phyloP scores from a whole-genome alignment of 345 rosid genomes.

The Brassica cretica region DNA sequence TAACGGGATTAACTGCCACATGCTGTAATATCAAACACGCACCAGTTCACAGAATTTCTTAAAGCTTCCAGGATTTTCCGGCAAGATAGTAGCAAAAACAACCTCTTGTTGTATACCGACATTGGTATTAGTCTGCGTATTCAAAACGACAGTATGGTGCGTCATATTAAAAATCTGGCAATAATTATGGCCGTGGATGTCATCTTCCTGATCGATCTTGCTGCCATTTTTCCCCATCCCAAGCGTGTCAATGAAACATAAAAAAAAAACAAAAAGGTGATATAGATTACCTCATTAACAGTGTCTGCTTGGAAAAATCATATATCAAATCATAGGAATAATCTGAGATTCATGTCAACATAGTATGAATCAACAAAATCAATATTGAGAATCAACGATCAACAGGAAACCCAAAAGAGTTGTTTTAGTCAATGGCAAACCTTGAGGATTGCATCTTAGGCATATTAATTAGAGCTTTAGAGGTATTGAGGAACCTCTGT shows the following conservation, averaged over 20 bases:
- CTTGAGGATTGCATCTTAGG: conserved; percentile 88
- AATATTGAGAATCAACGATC: not conserved
- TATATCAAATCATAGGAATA: conserved; percentile 80
- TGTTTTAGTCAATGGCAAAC: conserved; percentile 23
- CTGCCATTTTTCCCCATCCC: too few species aligned
- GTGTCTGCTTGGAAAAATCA: conserved; percentile 85
- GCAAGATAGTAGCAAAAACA: conserved; percentile 76
- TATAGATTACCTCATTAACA: conserved; percentile 77
- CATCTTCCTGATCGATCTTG: too few species aligned
- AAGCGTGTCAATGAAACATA: not conserved
- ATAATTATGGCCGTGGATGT: too few species aligned
- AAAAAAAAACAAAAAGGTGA: not conserved
- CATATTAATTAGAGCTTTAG: conserved; percentile 56
- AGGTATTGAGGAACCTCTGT: conserved; percentile 67
- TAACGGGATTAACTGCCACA: conserved; percentile 1
- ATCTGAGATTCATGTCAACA: conserved; percentile 81
- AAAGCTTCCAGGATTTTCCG: conserved; percentile 75
- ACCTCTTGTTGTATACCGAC: conserved; percentile 47
- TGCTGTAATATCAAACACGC: conserved; percentile 25
- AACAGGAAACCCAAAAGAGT: not conserved
- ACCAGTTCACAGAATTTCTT: conserved; percentile 71
- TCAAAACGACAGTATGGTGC: too few species aligned
- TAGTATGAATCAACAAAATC: conserved; percentile 17
- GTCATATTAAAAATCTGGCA: too few species aligned
- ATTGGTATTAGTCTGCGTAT: conserved; percentile 24